phyloP scores from a whole-genome alignment of 495 filamentous ascomycete genomes.

The Daldinia vernicosa region DNA sequence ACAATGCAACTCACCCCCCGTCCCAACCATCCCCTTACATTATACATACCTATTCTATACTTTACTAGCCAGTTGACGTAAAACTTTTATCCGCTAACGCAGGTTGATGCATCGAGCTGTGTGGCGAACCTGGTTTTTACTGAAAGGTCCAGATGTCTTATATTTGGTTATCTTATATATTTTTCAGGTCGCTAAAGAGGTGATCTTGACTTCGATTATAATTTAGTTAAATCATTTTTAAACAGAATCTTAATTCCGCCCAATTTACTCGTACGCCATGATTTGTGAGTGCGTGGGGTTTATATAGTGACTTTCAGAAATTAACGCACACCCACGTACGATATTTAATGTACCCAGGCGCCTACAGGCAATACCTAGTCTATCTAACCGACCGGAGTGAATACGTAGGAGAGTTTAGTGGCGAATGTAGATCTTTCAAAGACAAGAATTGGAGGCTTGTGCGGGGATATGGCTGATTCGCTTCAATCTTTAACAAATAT shows the following conservation, averaged over 20 bases:
- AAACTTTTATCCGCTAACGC: constrained; percentile 23
- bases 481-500: constrained; percentile 13
- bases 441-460: background rate
- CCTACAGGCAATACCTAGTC: background rate
- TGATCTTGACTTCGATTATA: too few species aligned
- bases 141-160: constrained; percentile 14
- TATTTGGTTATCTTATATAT: too few species aligned
- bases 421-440: constrained; percentile 1
- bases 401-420: background rate
- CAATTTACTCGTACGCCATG: too few species aligned
- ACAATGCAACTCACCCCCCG: constrained; percentile 12
- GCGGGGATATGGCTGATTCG: background rate
- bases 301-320: background rate
- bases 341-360: background rate
- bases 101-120: constrained; percentile 19
- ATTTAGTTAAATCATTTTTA: too few species aligned
- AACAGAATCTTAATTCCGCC: too few species aligned
- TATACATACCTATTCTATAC: background rate
- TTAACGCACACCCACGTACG: constrained; percentile 16
- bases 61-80: constrained; percentile 12
- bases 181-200: too few species aligned
- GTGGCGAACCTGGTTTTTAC: constrained; percentile 19
- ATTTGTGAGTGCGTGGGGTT: background rate
- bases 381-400: background rate
- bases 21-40: constrained; percentile 6